Evolutionary conservation across 1,284 basidiomycete genomes (phyloP), one percentile per base, ranked within the genome.

Genomic region (Ustilago loliicola): DNA sequence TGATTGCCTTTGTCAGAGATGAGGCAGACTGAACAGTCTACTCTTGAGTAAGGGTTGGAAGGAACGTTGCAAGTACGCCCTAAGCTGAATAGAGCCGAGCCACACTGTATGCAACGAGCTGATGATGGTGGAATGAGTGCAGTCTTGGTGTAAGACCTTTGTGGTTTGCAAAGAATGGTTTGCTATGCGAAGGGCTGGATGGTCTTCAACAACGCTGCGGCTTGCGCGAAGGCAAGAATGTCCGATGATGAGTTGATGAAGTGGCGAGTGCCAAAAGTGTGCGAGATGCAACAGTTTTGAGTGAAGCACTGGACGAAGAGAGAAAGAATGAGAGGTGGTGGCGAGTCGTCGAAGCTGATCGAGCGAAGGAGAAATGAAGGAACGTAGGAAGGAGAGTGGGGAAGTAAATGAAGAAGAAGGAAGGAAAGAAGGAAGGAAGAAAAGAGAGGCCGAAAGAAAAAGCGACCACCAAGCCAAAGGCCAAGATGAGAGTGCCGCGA

Each of bases 161-260:
- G 51, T 25, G 60, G 13, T 29, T 54, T 38, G 60, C 70, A 72
- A 72, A 72, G 64, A 66, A 63, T 66, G 45, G 63, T 66, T 66
- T 72, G 70, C 70, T 66, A 57, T 50, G 63, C 15, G 48, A 53
- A 34, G 2, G 48, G 54, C 30, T 50, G 50, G 19, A 36, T 57
- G 23, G 21, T 6, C 8, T 2, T 19, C 34, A n/a, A 13, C 21
- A 25, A 45, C 55, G 32, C 57, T 25, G 13, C 19, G 57, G 21
- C 56, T 29, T 58, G 56, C 57, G 40, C 48, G 10, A 23, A 23
- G 34, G 45, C 45, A 8, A 25, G 45, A 48, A 19, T 9, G 6
- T 19, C 15, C 11, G 19, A 19, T 7, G 38, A 17, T 15, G 42
- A 11, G 7, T 23, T 50, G 25, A 27, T 23, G n/a, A 5, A n/a